Percentiles rank a stretch among this genome's conserved stretches.
Evolutionary conservation across 2,329 filamentous ascomycete genomes (phyloP).

Genomic region (Ophiostoma sp.): DNA sequence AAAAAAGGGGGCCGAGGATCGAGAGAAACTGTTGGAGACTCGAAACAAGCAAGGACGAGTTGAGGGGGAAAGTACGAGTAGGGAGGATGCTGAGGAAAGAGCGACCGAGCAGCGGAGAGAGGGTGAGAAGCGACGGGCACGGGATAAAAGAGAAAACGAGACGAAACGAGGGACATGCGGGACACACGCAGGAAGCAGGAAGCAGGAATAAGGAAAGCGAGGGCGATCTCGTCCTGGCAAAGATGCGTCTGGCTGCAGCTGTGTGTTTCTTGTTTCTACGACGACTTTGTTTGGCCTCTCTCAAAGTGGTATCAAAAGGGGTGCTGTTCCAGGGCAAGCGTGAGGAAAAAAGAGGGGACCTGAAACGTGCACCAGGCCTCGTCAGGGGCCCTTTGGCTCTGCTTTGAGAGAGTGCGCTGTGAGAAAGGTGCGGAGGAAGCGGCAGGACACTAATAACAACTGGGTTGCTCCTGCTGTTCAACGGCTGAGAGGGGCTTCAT

Average conservation of each 20-base stretch:
- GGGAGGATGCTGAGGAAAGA: slow-evolving; percentile 2
- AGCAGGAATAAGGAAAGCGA: background rate
- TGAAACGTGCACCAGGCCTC: slow-evolving; percentile 27
- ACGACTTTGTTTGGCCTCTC: background rate
- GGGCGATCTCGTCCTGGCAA: slow-evolving; percentile 4
- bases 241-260: background rate
- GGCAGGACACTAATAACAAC: slow-evolving; percentile 2
- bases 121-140: slow-evolving; percentile 1
- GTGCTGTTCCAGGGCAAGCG: slow-evolving; percentile 9
- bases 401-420: background rate
- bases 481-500: background rate
- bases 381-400: slow-evolving; percentile 19
- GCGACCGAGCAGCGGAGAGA: background rate
- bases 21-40: slow-evolving; percentile 14
- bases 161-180: slow-evolving; percentile 7
- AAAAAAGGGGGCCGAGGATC: background rate
- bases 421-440: slow-evolving; percentile 14
- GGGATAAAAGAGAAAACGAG: background rate
- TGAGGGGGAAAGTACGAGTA: background rate
- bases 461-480: background rate
- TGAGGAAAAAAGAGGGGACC: slow-evolving; percentile 19
- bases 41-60: background rate
- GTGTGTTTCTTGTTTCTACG: background rate
- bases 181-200: background rate
- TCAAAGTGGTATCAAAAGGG: slow-evolving; percentile 13